A percentile compares a stretch with the other conserved stretches of the same genome.
phyloP scores from a whole-genome alignment of 1,284 basidiomycete genomes.

The Irpex sp. region DNA sequence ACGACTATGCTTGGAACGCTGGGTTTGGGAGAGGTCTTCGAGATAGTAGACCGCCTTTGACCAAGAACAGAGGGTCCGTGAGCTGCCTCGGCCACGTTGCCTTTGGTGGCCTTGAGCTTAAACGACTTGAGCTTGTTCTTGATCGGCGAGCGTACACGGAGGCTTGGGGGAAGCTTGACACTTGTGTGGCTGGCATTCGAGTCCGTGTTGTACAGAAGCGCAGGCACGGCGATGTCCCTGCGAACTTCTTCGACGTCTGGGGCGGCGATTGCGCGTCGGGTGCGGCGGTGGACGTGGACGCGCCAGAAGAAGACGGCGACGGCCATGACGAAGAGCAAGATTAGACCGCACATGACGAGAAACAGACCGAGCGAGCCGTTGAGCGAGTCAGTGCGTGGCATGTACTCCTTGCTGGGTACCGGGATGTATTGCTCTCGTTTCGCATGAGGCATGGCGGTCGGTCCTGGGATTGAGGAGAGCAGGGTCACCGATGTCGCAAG shows the following conservation, averaged over 20 bases:
- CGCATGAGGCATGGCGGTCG: background rate
- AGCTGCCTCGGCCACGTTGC: background rate
- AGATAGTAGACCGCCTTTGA: background rate
- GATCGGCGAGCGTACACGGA: slow-evolving; percentile 7
- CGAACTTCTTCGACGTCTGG: background rate
- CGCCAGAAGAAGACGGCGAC: slow-evolving; percentile 10
- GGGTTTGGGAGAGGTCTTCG: background rate
- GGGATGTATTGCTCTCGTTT: slow-evolving; percentile 1
- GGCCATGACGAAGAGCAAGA: slow-evolving; percentile 10
- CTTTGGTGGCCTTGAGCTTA: background rate
- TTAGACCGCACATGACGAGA: slow-evolving; percentile 10
- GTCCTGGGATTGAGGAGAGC: slow-evolving; percentile 5
- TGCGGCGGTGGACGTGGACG: slow-evolving; percentile 6
- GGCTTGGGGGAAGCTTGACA: slow-evolving; percentile 3
- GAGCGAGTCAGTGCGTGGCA: slow-evolving; percentile 6
- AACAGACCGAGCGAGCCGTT: slow-evolving; percentile 17
- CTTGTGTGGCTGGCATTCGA: background rate
- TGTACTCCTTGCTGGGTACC: background rate
- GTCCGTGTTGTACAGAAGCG: background rate
- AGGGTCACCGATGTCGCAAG: background rate
- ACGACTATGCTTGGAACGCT: background rate
- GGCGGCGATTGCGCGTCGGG: background rate
- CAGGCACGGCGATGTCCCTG: background rate
- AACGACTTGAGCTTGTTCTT: slow-evolving; percentile 1
- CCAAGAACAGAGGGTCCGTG: background rate